Base-by-base conservation (phyloP, 805 yeast genomes). In the Spathaspora hagerdaliae region DNA sequence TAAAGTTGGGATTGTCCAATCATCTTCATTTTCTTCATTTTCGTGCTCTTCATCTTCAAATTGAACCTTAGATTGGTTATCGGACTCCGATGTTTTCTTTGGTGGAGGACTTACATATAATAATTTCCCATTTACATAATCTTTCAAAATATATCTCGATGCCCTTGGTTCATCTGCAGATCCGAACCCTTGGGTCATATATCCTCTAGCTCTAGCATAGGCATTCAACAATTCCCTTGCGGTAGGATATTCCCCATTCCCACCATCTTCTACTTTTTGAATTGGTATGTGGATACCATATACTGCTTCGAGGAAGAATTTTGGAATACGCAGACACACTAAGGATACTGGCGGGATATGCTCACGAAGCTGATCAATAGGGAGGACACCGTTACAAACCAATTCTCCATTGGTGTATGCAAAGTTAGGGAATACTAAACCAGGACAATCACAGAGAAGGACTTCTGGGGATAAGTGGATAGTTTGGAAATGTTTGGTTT, bases 401-500 rank as follows among this genome's bases (percentile, higher is more conserved):
- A 94, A 77, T 58, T 94, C 99, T 56, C 96, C 98, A 59, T 90
- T 91, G 24, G 97, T 87, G 62, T 87, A 87, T 6, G 98, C 98
- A 63, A 94, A 94, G 59, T 92, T 94, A 24, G 99, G 99, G 74
- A 94, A 94, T 13, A 94, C 99, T 50, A 94, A 75, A 78, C 99
- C 99, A 2, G 99, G 99, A 74, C 99, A 94, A 75, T 94, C 99
- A 69, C 98, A 94, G 43, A 94, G 74, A 54, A 90, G 76, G 2
- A 94, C 94, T 33, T 85, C 77, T 43, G 85, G 87, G 1, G 96
- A 81, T 38, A 94, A 75, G 60, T 81, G 79, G 50, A 94, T 91
- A 1, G 99, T 94, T 73, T 94, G 99, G 77, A 94, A 94, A 75
- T 94, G 99, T 64, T 94, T 94, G 11, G 99, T 94, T 64, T 94